Base-by-base conservation (phyloP, 371 early-diverging fungal genomes). In the Capillidium heterosporum region DNA sequence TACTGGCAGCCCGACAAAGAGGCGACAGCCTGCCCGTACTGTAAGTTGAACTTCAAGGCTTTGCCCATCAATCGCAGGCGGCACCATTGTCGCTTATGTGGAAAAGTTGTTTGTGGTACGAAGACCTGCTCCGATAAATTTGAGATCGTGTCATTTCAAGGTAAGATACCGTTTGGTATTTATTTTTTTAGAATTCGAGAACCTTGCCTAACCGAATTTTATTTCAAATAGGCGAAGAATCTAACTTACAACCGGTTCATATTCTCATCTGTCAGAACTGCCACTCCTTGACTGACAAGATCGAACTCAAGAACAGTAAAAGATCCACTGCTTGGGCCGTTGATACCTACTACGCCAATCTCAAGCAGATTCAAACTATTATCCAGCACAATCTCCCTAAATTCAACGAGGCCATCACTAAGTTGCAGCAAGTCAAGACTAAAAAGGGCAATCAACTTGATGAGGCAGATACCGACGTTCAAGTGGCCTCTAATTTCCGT, bases 31-130 rank as follows among this genome's bases (percentile, higher is more conserved):
- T 83, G 83, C 41, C 76, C 75, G 27, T 62, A 71, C 13, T 81
- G 81, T 59, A 61, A 72, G 62, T 8, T 7, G 26, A 19, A 24
- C 28, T 42, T 21, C 56, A 27, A 35, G 28, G 26, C 31, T 57
- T 8, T 49, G 4, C 35, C 35, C 13, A 35, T 35, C 13, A 29
- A 26, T 17, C 26, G 43, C 11, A 27, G 86, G 26, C 77, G 80
- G 28, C 88, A 87, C 51, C 88, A 87, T 60, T 87, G 88, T 61
- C 75, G 88, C 5, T 58, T 86, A 10, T 87, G 88, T 57, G 88
- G 88, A 3, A 71, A 77, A 15, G 74, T 84, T 3, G 71, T 85
- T 4, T 86, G 87, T 62, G 81, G 75, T 11, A 71, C 74, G 31
- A 28, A 61, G 13, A 56, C 49, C 32, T 85, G 85, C 60, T 81